Conservation (phyloP, 1,139 yeast species). For the Suhomyces terraborum region DNA sequence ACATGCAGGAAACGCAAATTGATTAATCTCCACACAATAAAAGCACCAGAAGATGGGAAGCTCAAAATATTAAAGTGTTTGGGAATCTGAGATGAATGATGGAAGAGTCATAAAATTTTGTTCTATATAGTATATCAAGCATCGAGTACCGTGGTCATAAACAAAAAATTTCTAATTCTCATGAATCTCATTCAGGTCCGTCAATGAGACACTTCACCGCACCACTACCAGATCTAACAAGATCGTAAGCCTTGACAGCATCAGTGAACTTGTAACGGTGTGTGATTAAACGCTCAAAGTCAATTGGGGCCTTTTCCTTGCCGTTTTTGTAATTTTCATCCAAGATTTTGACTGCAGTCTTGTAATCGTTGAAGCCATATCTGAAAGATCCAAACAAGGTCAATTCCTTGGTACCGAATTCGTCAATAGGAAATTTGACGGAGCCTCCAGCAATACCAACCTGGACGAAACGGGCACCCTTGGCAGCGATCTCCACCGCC, state of each 20-base stretch:
- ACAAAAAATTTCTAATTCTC: not conserved
- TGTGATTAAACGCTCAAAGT: constrained; percentile 64
- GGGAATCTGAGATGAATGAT: no score
- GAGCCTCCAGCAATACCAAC: constrained; percentile 75
- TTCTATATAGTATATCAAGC: no score
- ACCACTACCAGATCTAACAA: constrained; percentile 52
- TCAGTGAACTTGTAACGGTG: constrained; percentile 74
- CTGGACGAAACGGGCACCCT: constrained; percentile 71
- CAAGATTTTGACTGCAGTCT: constrained; percentile 68
- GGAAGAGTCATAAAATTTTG: no score
- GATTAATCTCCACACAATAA: no score
- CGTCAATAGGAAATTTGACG: constrained; percentile 73
- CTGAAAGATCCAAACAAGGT: constrained; percentile 77
- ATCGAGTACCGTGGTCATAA: no score
- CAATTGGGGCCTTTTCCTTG: constrained; percentile 49
- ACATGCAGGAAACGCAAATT: constrained; percentile 5
- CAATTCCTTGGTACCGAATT: constrained; percentile 69
- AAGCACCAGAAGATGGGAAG: no score
- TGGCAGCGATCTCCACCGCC: constrained; percentile 57
- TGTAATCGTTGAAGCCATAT: constrained; percentile 78
- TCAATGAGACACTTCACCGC: constrained; percentile 50
- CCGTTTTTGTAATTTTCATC: constrained; percentile 60
- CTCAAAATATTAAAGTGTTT: no score
- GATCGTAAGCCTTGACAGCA: constrained; percentile 79
- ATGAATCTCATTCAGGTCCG: constrained; percentile 46